Conservation (phyloP, 2,329 filamentous ascomycete genomes). For the Fusarium pseudograminearum region DNA sequence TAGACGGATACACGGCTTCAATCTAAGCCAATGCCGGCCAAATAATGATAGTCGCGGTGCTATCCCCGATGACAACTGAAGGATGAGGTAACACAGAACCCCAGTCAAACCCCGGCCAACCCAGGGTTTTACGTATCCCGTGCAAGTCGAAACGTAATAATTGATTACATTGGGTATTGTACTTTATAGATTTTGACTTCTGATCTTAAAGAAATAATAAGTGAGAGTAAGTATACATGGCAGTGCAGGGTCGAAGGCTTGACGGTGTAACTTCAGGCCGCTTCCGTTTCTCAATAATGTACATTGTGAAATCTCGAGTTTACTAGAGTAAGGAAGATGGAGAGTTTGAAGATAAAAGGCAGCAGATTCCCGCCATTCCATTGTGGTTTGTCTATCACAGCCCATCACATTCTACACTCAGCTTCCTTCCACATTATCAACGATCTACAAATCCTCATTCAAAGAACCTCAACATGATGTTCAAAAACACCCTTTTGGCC, state of each 20-base stretch:
- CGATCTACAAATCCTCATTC: neutral
- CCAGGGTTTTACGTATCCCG: neutral
- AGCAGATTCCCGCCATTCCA: neutral
- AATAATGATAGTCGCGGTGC: neutral
- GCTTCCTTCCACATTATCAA: neutral
- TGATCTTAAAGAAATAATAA: accelerated
- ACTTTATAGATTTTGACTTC: neutral
- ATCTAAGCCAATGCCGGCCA: neutral
- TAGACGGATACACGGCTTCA: neutral
- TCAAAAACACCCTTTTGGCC: neutral
- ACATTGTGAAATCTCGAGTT: neutral
- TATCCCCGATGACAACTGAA: neutral
- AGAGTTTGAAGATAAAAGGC: neutral
- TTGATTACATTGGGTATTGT: neutral
- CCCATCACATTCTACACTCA: neutral
- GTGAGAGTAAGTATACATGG: neutral
- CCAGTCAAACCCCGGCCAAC: neutral
- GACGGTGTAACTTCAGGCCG: neutral
- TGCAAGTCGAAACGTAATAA: neutral
- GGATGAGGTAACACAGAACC: neutral
- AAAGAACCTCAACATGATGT: neutral
- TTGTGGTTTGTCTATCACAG: neutral
- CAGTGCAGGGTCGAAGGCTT: neutral
- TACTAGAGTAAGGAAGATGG: neutral
- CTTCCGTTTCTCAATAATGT: neutral